Evolutionary conservation across 768 basidiomycete species (phyloP).

Genomic region (Rhodotorula babjevae): DNA sequence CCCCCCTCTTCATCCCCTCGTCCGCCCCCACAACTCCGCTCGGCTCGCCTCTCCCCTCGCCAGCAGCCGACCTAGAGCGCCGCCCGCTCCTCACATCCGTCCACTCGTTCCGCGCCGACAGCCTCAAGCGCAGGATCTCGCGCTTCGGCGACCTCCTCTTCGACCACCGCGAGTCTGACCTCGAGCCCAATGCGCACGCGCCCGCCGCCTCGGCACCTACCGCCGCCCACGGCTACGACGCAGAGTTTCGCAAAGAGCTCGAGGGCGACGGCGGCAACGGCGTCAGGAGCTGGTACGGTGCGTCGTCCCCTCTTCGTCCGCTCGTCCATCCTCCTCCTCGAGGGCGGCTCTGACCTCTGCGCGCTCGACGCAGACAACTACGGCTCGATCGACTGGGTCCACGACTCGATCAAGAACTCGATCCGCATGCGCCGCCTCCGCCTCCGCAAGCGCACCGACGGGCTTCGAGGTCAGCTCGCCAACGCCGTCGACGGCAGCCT

Average conservation of each 20-base stretch:
- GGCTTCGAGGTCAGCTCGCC: conserved; percentile 28
- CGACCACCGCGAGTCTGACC: not conserved
- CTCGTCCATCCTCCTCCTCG: no score
- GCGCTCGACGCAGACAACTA: conserved; percentile 40
- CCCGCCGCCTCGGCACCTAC: not conserved
- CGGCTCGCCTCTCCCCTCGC: not conserved
- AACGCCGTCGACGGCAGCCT: conserved; percentile 35
- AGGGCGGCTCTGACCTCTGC: no score
- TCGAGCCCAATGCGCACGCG: not conserved
- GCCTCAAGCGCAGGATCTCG: conserved; percentile 5
- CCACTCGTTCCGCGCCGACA: conserved; percentile 4
- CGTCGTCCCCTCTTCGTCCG: no score
- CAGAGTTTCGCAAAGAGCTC: conserved; percentile 26
- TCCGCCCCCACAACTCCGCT: not conserved
- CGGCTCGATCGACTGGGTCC: conserved; percentile 70
- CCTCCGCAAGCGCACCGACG: conserved; percentile 16
- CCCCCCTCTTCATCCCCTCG: not conserved
- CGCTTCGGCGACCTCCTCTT: conserved; percentile 12
- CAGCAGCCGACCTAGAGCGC: not conserved
- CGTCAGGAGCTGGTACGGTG: conserved; percentile 47
- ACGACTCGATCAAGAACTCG: conserved; percentile 61
- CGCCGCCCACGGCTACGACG: conserved; percentile 20
- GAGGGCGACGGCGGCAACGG: conserved; percentile 38
- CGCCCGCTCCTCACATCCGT: conserved; percentile 3
- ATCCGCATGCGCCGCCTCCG: conserved; percentile 30